A percentile compares a stretch with the other conserved stretches of the same genome.
These are phyloP conservation scores for Parastagonospora nodorum DNA, from an alignment of 2,329 filamentous ascomycete genomes.

Conservation along the genomic window DNA sequence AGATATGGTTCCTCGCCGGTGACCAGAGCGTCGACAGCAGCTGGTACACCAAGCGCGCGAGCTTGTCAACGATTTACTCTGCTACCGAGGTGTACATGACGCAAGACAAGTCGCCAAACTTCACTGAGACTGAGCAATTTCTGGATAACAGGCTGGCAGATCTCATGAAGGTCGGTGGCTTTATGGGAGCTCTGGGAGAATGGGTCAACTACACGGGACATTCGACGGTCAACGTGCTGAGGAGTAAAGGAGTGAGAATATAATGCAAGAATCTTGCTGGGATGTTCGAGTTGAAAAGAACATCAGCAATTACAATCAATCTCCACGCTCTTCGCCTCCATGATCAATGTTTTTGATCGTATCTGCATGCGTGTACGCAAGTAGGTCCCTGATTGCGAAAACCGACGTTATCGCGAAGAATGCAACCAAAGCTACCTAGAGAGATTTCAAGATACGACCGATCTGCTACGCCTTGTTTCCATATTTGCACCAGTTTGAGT, in stretches of 20 bases:
- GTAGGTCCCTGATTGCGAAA: too few species aligned
- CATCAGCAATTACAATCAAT: too few species aligned
- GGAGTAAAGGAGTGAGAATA: slow-evolving; percentile 86
- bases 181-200: slow-evolving; percentile 68
- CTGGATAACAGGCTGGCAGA: slow-evolving; percentile 76
- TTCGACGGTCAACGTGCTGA: slow-evolving; percentile 77
- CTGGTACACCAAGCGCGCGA: slow-evolving; percentile 81
- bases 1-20: slow-evolving; percentile 87
- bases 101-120: slow-evolving; percentile 76
- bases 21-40: slow-evolving; percentile 80
- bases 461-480: too few species aligned
- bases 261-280: slow-evolving; percentile 46
- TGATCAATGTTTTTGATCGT: too few species aligned
- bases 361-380: too few species aligned
- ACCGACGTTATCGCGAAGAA: too few species aligned
- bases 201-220: slow-evolving; percentile 84
- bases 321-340: too few species aligned
- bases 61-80: slow-evolving; percentile 70
- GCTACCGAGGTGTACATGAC: slow-evolving; percentile 89
- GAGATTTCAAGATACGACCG: too few species aligned
- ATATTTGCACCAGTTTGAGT: too few species aligned
- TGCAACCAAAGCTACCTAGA: too few species aligned
- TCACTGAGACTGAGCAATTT: slow-evolving; percentile 78
- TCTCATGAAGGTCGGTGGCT: slow-evolving; percentile 64
- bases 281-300: not conserved